Evolutionary conservation across 371 early-diverging fungal species (phyloP), one percentile per base, ranked within the genome.

Genomic region (Mortierella sp.): DNA sequence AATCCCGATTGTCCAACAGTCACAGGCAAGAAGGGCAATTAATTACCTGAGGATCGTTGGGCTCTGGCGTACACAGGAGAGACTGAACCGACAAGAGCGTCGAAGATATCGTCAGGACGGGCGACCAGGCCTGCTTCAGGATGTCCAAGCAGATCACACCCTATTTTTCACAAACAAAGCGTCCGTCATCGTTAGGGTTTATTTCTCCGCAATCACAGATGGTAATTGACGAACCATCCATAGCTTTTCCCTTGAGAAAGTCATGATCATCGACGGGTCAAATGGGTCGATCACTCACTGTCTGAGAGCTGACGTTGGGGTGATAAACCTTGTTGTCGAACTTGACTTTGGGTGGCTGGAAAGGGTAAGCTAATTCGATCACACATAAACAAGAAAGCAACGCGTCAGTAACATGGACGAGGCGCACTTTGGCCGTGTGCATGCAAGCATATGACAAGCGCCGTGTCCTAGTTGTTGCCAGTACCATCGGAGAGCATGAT

Each of bases 251-350:
- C 57, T 26, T 57, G 57, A 40, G 43, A 6, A 40, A 6, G 16
- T 61, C 34, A 19, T 61, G 61, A 11, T 8, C 16, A 16, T 19
- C n/a, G n/a, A 19, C 9, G n/a, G 13, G 31, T 31, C 16, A 24
- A 31, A 34, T 0, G n/a, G n/a, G n/a, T n/a, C 43, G 31, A 11
- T 10, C 54, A 72, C 84, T 82, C 79, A 91, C 91, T n/a, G 91
- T 91, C 79, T 90, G 90, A 0, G 91, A 91, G 69, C 90, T 90
- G 69, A 91, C 75, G 72, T 91, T 91, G 0, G 92, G 91, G 72
- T 91, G 91, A 67, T 90, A 91, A 1, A 91, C 82, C 43, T 82
- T 87, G 40, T 89, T 92, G 28, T 89, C 88, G 61, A 92, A 92
- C 46, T 90, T 89, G 76, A 91, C 84, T 37, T 88, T 81, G 37